Base-by-base conservation (phyloP, 2,329 filamentous ascomycete species). In the Triangularia verruculosa region DNA sequence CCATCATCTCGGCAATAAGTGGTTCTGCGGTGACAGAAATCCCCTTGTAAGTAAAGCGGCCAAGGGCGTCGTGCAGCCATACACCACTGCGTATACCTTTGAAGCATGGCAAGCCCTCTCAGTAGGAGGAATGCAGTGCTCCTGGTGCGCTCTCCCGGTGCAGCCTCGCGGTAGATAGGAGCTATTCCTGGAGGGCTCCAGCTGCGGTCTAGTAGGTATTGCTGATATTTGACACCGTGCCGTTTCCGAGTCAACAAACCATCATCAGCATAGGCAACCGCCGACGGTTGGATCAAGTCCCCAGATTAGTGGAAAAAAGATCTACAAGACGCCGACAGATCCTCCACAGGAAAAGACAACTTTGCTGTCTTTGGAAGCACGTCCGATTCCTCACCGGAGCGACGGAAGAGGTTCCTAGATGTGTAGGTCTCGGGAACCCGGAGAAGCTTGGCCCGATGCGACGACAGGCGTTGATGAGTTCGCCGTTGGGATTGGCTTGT, bases 51-150 rank as follows among this genome's bases (percentile, higher is more conserved):
- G 34, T 13, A 52, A 25, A 52, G 4, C 15, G 20, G 4, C 39
- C 25, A 24, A 27, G 34, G 34, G n/a, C 17, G 51, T 54, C 51
- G 39, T 47, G 39, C 39, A 47, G 39, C 39, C n/a, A 43, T 47
- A 20, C 20, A 32, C 47, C n/a, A n/a, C n/a, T n/a, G n/a, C n/a
- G n/a, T n/a, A n/a, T n/a, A n/a, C n/a, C n/a, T n/a, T n/a, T n/a
- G n/a, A n/a, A n/a, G n/a, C n/a, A n/a, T n/a, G n/a, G n/a, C n/a
- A n/a, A n/a, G n/a, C n/a, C 34, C 30, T 0, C 17, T 59, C 57
- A 51, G 28, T 53, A 53, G 61, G 61, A 57, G 57, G 24, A 27
- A 65, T 68, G 67, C 67, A 67, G 43, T 63, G 39, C 25, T 62
- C 59, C 56, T 22, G 56, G 34, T 47, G 17, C 27, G 61, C 59